phyloP scores from a whole-genome alignment of 208 protist species.

The Herpetomonas muscarum region DNA sequence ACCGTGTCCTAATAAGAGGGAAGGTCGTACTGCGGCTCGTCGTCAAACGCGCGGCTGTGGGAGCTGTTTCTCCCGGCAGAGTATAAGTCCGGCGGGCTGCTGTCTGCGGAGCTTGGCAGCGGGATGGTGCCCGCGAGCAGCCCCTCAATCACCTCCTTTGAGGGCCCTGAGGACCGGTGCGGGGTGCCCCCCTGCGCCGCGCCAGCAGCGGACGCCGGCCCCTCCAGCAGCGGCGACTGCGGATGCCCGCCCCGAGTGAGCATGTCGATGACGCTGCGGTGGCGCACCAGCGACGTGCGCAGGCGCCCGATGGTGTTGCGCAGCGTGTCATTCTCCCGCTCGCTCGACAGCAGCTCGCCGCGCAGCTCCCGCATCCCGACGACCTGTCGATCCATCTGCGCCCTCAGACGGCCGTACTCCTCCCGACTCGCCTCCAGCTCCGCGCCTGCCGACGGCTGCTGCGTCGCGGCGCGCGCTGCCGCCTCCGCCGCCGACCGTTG shows the following conservation, averaged over 20 bases:
- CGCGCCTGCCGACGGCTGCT: slow-evolving; percentile 4
- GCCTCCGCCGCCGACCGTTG: not conserved
- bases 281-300: slow-evolving; percentile 30
- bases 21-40: not conserved
- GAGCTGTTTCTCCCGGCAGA: not conserved
- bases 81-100: not conserved
- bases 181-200: not conserved
- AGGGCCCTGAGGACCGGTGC: not conserved
- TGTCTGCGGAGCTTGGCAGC: not conserved
- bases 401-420: slow-evolving; percentile 25
- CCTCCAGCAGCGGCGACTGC: not conserved
- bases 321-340: slow-evolving; percentile 24
- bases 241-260: slow-evolving; percentile 19
- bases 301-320: slow-evolving; percentile 32
- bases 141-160: slow-evolving; percentile 26
- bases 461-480: not conserved
- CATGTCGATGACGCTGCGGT: slow-evolving; percentile 51
- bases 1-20: too few relatives aligned
- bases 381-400: slow-evolving; percentile 36
- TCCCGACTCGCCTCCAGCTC: slow-evolving; percentile 9
- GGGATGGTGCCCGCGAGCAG: slow-evolving; percentile 24
- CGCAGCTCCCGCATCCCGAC: slow-evolving; percentile 27
- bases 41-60: not conserved
- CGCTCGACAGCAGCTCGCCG: slow-evolving; percentile 24
- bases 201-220: too few relatives aligned